Evolutionary conservation across 306 rosid species (phyloP).

Genomic region (Acacia acuminata): DNA sequence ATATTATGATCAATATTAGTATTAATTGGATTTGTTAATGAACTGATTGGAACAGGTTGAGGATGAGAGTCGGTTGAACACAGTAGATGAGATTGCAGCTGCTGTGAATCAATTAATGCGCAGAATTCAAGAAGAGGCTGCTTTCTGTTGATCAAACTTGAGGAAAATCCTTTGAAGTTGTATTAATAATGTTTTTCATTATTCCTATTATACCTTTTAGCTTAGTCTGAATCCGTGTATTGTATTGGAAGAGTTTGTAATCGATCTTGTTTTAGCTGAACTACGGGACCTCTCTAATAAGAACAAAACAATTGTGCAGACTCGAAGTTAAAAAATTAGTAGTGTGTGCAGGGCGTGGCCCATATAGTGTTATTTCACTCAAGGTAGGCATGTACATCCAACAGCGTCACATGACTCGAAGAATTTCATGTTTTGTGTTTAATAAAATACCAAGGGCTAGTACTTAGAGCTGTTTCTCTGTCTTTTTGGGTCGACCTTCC

Average conservation of each 20-base stretch:
- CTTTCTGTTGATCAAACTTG: constrained; percentile 43
- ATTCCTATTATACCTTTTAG: background rate
- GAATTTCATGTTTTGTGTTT: constrained; percentile 20
- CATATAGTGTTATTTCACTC: background rate
- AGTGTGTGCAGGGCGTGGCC: background rate
- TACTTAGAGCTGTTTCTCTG: background rate
- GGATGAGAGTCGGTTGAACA: constrained; percentile 68
- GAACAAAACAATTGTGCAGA: constrained; percentile 31
- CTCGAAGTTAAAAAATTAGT: background rate
- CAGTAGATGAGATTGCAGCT: constrained; percentile 90
- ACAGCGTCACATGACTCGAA: background rate
- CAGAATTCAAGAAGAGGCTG: constrained; percentile 51
- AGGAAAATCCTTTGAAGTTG: background rate
- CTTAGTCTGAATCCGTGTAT: background rate
- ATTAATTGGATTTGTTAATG: background rate
- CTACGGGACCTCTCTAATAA: background rate
- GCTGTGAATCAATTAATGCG: constrained; percentile 76
- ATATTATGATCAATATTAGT: background rate
- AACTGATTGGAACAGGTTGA: constrained; percentile 60
- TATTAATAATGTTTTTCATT: background rate
- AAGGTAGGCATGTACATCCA: constrained; percentile 24
- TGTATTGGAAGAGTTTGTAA: constrained; percentile 2
- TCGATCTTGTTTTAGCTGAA: background rate
- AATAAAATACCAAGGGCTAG: background rate
- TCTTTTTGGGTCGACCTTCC: background rate